These are phyloP conservation scores for Aureobasidium sp. DNA, from an alignment of 2,329 filamentous ascomycete genomes.

Conservation along the genomic window DNA sequence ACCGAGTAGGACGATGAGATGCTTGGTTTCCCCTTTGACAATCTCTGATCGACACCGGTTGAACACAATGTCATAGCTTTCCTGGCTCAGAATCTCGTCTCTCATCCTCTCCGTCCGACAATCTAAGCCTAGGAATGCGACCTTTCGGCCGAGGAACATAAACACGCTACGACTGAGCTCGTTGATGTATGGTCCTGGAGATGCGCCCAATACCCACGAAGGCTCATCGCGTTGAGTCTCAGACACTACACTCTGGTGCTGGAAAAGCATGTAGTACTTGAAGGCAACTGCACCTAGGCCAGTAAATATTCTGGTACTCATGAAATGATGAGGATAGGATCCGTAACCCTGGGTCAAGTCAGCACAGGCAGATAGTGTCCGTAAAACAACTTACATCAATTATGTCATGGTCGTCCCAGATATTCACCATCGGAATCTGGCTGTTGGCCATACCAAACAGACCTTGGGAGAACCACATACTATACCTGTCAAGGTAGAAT, in stretches of 20 bases:
- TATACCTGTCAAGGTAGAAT: constrained; percentile 84
- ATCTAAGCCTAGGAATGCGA: constrained; percentile 81
- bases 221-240: constrained; percentile 81
- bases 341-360: constrained; percentile 65
- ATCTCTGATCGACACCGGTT: constrained; percentile 79
- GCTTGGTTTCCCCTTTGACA: constrained; percentile 74
- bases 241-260: constrained; percentile 79
- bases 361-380: neutral
- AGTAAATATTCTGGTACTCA: constrained; percentile 82
- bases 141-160: constrained; percentile 69
- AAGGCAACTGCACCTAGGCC: constrained; percentile 87
- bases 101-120: constrained; percentile 85
- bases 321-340: constrained; percentile 86
- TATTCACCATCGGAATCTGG: constrained; percentile 97
- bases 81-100: constrained; percentile 70
- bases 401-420: constrained; percentile 82
- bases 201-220: constrained; percentile 78
- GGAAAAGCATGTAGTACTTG: constrained; percentile 98
- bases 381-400: constrained; percentile 36
- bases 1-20: constrained; percentile 79
- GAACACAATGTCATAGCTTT: constrained; percentile 81
- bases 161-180: constrained; percentile 81
- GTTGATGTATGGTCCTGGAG: constrained; percentile 82
- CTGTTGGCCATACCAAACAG: constrained; percentile 86
- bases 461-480: constrained; percentile 93